phyloP scores from a whole-genome alignment of 164 flowering plant genomes.

The Nelumbo lutea region DNA sequence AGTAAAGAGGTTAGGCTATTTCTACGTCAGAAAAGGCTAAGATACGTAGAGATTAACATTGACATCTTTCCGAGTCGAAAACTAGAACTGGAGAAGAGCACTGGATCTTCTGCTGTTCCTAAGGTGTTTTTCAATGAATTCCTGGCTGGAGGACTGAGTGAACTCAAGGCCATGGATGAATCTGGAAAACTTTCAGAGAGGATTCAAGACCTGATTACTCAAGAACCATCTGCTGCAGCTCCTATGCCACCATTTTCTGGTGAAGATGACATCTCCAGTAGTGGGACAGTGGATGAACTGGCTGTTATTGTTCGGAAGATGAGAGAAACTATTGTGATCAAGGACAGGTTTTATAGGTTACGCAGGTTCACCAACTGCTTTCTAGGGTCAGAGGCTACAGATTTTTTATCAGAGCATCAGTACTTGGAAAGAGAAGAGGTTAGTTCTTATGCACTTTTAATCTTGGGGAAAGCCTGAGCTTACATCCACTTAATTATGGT shows the following conservation, averaged over 20 bases:
- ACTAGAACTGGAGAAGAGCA: slow-evolving; percentile 58
- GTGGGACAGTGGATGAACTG: slow-evolving; percentile 67
- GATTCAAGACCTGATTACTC: slow-evolving; percentile 47
- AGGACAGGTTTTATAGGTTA: slow-evolving; percentile 73
- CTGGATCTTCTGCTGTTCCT: slow-evolving; percentile 72
- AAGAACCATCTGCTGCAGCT: slow-evolving; percentile 58
- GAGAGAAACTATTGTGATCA: slow-evolving; percentile 52
- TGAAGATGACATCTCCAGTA: slow-evolving; percentile 71
- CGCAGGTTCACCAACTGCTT: slow-evolving; percentile 72
- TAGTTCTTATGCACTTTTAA: slow-evolving; percentile 16
- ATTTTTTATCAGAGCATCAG: slow-evolving; percentile 79
- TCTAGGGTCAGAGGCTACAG: slow-evolving; percentile 76
- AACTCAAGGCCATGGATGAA: slow-evolving; percentile 56
- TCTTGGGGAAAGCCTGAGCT: background rate
- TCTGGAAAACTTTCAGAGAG: slow-evolving; percentile 62
- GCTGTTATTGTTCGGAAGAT: slow-evolving; percentile 64
- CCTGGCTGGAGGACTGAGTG: slow-evolving; percentile 59
- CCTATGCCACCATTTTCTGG: slow-evolving; percentile 85
- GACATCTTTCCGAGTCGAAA: slow-evolving; percentile 79
- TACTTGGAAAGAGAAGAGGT: slow-evolving; percentile 82
- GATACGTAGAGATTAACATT: slow-evolving; percentile 71
- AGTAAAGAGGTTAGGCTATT: slow-evolving; percentile 53
- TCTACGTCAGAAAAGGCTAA: slow-evolving; percentile 50
- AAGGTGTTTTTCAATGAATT: slow-evolving; percentile 68
- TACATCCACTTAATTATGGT: background rate